phyloP scores from a whole-genome alignment of 352 stramenopile genomes.

The Stephanocyclus meneghinianus region DNA sequence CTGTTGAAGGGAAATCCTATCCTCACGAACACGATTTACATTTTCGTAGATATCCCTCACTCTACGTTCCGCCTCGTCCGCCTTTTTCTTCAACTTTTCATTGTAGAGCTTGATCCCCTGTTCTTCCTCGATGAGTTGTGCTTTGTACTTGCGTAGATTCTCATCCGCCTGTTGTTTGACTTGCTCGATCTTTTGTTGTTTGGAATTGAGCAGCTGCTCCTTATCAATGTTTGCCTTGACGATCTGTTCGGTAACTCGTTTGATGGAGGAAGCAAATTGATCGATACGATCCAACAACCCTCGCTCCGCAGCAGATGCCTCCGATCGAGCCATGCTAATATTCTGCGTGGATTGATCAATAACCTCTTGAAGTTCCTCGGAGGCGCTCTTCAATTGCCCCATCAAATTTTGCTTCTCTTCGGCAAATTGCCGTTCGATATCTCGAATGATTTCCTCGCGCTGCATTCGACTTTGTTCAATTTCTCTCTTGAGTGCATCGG shows the following conservation, averaged over 20 bases:
- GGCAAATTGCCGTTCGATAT: slow-evolving; percentile 34
- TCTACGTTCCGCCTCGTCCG: slow-evolving; percentile 25
- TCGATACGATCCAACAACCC: slow-evolving; percentile 34
- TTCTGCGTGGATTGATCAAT: slow-evolving; percentile 30
- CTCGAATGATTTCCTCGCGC: slow-evolving; percentile 32
- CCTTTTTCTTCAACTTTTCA: slow-evolving; percentile 26
- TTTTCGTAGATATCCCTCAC: slow-evolving; percentile 28
- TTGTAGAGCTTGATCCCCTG: slow-evolving; percentile 23
- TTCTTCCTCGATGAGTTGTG: slow-evolving; percentile 15
- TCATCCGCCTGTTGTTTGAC: slow-evolving; percentile 29
- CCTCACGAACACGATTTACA: slow-evolving; percentile 21
- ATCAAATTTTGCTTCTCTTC: slow-evolving; percentile 33
- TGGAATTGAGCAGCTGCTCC: slow-evolving; percentile 29
- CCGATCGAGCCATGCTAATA: slow-evolving; percentile 20
- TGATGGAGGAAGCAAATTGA: slow-evolving; percentile 20
- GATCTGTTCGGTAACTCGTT: slow-evolving; percentile 25
- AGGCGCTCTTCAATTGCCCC: slow-evolving; percentile 23
- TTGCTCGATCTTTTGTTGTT: slow-evolving; percentile 26
- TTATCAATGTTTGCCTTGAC: slow-evolving; percentile 31
- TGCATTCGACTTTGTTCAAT: slow-evolving; percentile 31
- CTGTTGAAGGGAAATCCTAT: slow-evolving; percentile 34
- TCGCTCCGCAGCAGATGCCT: slow-evolving; percentile 11
- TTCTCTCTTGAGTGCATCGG: slow-evolving; percentile 30
- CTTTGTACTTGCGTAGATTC: slow-evolving; percentile 20
- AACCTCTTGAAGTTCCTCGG: slow-evolving; percentile 24